A percentile compares a stretch with the other conserved stretches of the same genome.
These are phyloP conservation scores for Dothiorella sarmentorum DNA, from an alignment of 2,329 filamentous ascomycete genomes.

Conservation along the genomic window DNA sequence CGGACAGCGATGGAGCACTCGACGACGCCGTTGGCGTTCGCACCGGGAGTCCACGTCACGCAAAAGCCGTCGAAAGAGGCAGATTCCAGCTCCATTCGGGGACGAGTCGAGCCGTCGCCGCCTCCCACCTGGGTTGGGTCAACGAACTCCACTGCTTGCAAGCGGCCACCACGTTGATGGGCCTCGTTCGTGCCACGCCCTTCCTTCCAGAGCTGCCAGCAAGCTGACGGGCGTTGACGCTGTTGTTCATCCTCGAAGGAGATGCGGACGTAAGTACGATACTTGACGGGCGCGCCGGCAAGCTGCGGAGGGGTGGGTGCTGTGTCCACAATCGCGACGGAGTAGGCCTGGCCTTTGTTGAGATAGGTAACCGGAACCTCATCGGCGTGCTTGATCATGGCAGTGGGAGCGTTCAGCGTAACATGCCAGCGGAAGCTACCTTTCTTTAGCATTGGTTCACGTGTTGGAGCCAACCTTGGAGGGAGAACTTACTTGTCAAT, in stretches of 20 bases:
- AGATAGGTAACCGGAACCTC: constrained; percentile 97
- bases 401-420: constrained; percentile 87
- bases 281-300: constrained; percentile 61
- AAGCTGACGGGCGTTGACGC: constrained; percentile 73
- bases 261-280: constrained; percentile 88
- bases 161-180: constrained; percentile 84
- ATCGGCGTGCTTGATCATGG: constrained; percentile 85
- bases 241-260: constrained; percentile 97
- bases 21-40: constrained; percentile 58
- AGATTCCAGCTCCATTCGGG: constrained; percentile 48
- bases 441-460: constrained; percentile 24
- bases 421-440: constrained; percentile 79
- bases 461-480: neutral
- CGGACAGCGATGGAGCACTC: constrained; percentile 87
- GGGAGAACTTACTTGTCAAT: constrained; percentile 45
- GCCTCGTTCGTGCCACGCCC: constrained; percentile 93
- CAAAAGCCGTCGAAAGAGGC: constrained; percentile 93
- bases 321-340: constrained; percentile 78
- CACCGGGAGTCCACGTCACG: constrained; percentile 75
- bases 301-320: constrained; percentile 53
- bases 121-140: constrained; percentile 58
- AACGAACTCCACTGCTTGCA: constrained; percentile 94
- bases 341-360: constrained; percentile 95
- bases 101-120: constrained; percentile 47
- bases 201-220: constrained; percentile 95